Percentiles rank a stretch among this genome's conserved stretches.
These are phyloP conservation scores for Stentor coeruleus DNA, from an alignment of 73 alveolate genomes.

Conservation along the genomic window DNA sequence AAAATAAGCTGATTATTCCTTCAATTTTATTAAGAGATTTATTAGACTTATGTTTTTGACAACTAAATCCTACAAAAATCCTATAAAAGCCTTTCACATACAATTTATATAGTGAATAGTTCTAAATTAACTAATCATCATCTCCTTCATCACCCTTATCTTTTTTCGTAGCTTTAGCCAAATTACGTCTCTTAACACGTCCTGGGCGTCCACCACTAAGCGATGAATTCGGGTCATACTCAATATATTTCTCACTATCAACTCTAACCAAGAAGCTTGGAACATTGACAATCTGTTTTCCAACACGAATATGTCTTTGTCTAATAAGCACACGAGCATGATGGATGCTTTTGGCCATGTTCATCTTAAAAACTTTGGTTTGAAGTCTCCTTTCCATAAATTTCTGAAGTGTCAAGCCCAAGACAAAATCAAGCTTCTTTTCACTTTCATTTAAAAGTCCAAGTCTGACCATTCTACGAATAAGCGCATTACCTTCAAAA, in stretches of 20 bases:
- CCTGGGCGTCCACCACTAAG: constrained; percentile 77
- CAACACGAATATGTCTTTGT: constrained; percentile 96
- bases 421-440: constrained; percentile 95
- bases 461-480: constrained; percentile 93
- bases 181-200: constrained; percentile 81
- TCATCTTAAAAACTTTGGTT: constrained; percentile 86
- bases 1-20: too few relatives aligned
- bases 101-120: too few relatives aligned
- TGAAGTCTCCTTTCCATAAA: constrained; percentile 97
- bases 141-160: constrained; percentile 36
- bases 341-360: constrained; percentile 78
- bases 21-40: too few relatives aligned
- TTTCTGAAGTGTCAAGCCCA: constrained; percentile 76
- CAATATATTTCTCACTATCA: constrained; percentile 91
- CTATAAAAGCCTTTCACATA: too few relatives aligned
- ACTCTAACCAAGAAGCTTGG: constrained; percentile 97
- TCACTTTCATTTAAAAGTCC: constrained; percentile 88
- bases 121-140: constrained; percentile 12
- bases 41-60: too few relatives aligned
- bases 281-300: constrained; percentile 93
- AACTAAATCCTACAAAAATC: too few relatives aligned
- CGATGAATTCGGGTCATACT: constrained; percentile 81
- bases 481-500: constrained; percentile 93
- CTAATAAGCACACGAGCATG: constrained; percentile 96
- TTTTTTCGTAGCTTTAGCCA: constrained; percentile 54